Base-by-base conservation (phyloP, 2,329 filamentous ascomycete genomes). In the Arthrobotrys sinensis region DNA sequence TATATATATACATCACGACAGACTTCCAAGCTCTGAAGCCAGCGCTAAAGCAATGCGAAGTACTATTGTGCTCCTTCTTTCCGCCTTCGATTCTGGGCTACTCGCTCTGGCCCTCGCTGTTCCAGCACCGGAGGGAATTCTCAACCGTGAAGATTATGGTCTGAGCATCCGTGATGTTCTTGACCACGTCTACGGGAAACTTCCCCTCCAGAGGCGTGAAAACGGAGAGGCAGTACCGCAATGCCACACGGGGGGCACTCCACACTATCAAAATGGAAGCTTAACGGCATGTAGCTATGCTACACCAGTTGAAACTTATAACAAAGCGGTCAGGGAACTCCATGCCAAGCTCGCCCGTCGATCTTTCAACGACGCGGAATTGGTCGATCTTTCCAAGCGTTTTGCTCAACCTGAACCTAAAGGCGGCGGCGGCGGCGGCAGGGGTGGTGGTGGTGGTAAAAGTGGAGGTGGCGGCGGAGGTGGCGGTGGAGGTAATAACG, bases 141-240 rank as follows among this genome's bases (percentile, higher is more conserved):
- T 76, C 4, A 16, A 77, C 57, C 72, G 72, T 14, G 8, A 24
- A 7, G 46, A 70, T 12, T 70, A 77, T 43, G 72, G 57, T 6
- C 4, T 70, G 11, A 36, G 66, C 1, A 52, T 66, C 48, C 65
- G 65, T 3, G 66, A 77, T 32, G 36, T 70, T 14, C 4, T 77
- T 14, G 66, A 77, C 8, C 65, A 77, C 21, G 12, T 77, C 21
- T 77, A 77, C 28, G 72, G 66, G n/a, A 38, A 36, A 11, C 46
- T n/a, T 2, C 8, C 16, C 21, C 65, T 77, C 14, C 24, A 24
- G 6, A 69, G 64, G 34, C 46, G 72, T 12, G 48, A 43, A 16
- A 60, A 70, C 21, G 48, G 50, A 1, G 38, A 19, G 14, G 2
- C n/a, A 19, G 4, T 53, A 16, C 40, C 32, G 14, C 6, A n/a